These are phyloP conservation scores for Mycena amicta DNA, from an alignment of 768 basidiomycete genomes.

Conservation along the genomic window DNA sequence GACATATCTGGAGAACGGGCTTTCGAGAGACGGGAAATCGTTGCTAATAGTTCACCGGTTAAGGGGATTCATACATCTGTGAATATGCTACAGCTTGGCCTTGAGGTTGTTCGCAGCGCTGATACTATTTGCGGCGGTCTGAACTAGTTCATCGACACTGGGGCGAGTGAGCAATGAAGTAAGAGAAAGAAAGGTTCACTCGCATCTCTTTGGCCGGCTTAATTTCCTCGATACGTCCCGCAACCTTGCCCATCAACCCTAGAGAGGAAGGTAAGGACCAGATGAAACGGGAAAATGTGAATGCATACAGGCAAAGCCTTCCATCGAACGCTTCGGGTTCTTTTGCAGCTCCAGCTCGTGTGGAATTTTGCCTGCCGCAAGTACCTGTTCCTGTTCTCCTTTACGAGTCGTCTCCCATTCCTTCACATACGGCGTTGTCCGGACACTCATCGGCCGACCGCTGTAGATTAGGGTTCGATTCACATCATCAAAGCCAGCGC, in stretches of 20 bases:
- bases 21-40: too few relatives aligned
- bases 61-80: too few relatives aligned
- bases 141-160: constrained; percentile 85
- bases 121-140: too few relatives aligned
- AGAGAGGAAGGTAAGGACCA: background rate
- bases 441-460: constrained; percentile 81
- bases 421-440: constrained; percentile 75
- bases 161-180: constrained; percentile 2
- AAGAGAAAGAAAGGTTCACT: constrained; percentile 28
- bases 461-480: constrained; percentile 72
- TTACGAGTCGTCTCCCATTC: constrained; percentile 72
- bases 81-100: too few relatives aligned
- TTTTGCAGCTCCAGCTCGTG: constrained; percentile 71
- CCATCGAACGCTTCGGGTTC: constrained; percentile 66
- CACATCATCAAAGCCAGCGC: constrained; percentile 77
- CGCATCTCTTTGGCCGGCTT: constrained; percentile 86
- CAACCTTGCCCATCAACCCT: constrained; percentile 84
- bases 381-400: constrained; percentile 59
- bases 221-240: constrained; percentile 74
- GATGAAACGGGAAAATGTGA: background rate
- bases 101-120: too few relatives aligned
- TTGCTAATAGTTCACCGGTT: too few relatives aligned
- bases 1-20: too few relatives aligned
- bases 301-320: constrained; percentile 60
- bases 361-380: constrained; percentile 70